phyloP scores from a whole-genome alignment of 257 asterid species.

The Capsicum chinense region DNA sequence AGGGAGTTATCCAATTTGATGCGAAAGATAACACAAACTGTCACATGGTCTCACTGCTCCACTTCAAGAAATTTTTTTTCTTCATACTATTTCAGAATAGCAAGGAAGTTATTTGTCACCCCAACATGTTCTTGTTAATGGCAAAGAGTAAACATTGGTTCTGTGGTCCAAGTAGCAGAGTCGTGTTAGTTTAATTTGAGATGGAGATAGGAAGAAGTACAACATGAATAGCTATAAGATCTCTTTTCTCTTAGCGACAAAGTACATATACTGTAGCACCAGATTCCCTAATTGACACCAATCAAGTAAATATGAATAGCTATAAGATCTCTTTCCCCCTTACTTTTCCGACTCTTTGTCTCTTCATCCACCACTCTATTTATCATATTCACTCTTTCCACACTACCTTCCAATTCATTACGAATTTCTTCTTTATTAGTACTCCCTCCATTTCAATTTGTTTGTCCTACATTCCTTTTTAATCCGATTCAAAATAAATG shows the following conservation, averaged over 20 bases:
- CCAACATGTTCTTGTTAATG: conserved; percentile 18
- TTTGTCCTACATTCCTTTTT: no score
- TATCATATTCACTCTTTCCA: not conserved
- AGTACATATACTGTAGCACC: not conserved
- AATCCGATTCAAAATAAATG: no score
- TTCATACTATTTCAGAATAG: not conserved
- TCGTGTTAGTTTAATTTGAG: not conserved
- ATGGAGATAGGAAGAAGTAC: not conserved
- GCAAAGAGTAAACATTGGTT: not conserved
- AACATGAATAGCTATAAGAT: not conserved
- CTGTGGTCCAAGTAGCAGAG: conserved; percentile 11
- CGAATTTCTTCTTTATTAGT: not conserved
- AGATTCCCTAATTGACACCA: not conserved
- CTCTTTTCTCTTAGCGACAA: not conserved
- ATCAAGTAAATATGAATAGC: not conserved
- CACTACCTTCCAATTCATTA: not conserved
- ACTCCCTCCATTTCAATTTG: no score
- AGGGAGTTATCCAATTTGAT: conserved; percentile 14
- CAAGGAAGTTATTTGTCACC: not conserved
- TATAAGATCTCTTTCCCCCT: not conserved
- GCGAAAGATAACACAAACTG: not conserved
- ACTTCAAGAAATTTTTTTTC: not conserved
- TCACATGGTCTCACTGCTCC: not conserved
- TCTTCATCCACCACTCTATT: not conserved
- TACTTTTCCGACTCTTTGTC: not conserved